Percentiles rank a stretch among this genome's conserved stretches.
Evolutionary conservation across 306 rosid species (phyloP).

Genomic region (Quercus suber): DNA sequence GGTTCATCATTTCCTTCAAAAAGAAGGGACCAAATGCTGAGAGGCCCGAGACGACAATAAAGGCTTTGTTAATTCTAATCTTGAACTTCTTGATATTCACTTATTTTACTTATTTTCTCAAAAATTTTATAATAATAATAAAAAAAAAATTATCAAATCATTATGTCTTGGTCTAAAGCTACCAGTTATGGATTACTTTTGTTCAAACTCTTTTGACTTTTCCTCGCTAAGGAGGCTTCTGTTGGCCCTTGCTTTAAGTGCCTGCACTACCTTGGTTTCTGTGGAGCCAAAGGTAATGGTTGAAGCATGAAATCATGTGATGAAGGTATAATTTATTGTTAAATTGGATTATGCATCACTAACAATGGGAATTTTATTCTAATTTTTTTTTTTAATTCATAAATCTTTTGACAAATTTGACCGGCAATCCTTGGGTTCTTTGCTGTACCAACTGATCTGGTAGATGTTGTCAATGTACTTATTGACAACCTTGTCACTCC

Average conservation of each 20-base stretch:
- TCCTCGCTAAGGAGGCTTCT: conserved; percentile 5
- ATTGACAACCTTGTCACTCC: conserved; percentile 87
- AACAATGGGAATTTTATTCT: not conserved
- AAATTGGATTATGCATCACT: not conserved
- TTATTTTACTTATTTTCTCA: conserved; percentile 25
- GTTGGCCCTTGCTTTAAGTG: conserved; percentile 93
- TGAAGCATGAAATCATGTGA: conserved; percentile 83
- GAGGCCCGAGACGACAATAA: conserved; percentile 89
- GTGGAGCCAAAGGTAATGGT: conserved; percentile 92
- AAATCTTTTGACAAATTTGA: conserved; percentile 34
- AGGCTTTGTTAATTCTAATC: conserved; percentile 65
- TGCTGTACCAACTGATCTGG: conserved; percentile 88
- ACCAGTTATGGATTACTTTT: conserved; percentile 15
- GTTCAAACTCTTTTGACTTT: conserved; percentile 12
- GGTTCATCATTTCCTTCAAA: conserved; percentile 92
- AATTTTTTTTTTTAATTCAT: not conserved
- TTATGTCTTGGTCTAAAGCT: conserved; percentile 12
- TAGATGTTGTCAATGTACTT: conserved; percentile 69
- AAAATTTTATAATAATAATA: too few relatives aligned
- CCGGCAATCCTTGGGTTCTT: conserved; percentile 97
- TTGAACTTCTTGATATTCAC: conserved; percentile 82
- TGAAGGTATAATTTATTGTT: conserved; percentile 57
- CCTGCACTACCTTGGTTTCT: conserved; percentile 91
- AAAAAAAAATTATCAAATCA: not conserved
- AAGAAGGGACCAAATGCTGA: conserved; percentile 84